A percentile compares a stretch with the other conserved stretches of the same genome.
These are phyloP conservation scores for Diaporthe sp. DNA, from an alignment of 2,329 filamentous ascomycete species.

Conservation along the genomic window DNA sequence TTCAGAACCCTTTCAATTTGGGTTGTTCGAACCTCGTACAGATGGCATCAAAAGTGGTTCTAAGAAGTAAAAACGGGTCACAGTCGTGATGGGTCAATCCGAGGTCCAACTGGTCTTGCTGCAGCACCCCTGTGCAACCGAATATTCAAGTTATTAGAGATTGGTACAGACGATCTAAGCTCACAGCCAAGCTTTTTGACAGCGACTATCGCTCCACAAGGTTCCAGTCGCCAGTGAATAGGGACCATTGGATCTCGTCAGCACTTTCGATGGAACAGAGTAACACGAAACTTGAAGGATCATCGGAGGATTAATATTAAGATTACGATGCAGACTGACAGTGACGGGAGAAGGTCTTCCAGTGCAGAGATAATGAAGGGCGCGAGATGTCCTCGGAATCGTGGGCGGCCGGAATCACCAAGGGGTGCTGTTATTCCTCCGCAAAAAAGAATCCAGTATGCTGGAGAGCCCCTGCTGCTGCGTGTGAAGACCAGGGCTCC, in stretches of 20 bases:
- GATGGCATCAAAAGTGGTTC: not conserved
- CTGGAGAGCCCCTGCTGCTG: slow-evolving; percentile 30
- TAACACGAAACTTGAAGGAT: not conserved
- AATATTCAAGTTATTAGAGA: not conserved
- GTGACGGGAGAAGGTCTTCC: not conserved
- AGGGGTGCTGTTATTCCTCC: not conserved
- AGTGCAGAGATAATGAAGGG: not conserved
- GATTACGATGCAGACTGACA: not conserved
- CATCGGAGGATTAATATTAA: not conserved
- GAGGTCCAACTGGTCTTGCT: not conserved
- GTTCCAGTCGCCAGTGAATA: not conserved
- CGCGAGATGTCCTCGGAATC: not conserved
- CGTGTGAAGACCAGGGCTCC: slow-evolving; percentile 5
- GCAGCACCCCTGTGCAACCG: not conserved
- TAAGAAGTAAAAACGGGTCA: not conserved
- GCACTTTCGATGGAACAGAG: not conserved
- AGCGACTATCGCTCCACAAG: not conserved
- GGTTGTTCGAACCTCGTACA: not conserved
- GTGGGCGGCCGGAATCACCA: slow-evolving; percentile 16
- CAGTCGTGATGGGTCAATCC: too few species aligned
- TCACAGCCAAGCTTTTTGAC: slow-evolving; percentile 29
- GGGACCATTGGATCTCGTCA: not conserved
- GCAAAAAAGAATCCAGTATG: not conserved
- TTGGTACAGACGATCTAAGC: slow-evolving; percentile 15
- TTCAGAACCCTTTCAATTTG: not conserved